Evolutionary conservation across 2,329 filamentous ascomycete genomes (phyloP).

Genomic region (Falciphora oryzae): DNA sequence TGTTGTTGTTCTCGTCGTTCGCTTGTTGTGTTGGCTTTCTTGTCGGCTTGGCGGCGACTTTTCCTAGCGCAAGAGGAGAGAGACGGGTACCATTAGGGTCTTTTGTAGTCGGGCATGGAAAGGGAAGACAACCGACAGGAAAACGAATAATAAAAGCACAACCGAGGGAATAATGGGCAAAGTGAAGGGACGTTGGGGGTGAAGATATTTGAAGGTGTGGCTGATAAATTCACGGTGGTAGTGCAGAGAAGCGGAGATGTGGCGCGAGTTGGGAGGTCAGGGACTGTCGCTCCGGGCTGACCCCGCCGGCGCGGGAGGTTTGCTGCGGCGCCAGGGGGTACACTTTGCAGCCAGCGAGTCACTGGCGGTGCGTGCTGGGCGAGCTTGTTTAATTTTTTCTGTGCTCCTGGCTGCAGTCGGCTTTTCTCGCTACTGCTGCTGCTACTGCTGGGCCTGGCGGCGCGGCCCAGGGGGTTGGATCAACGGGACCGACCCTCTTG

Average conservation of each 20-base stretch:
- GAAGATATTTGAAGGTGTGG: slow-evolving; percentile 4
- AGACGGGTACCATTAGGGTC: no score
- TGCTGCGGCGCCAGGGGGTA: neutral
- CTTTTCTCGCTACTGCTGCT: no score
- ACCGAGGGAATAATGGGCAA: neutral
- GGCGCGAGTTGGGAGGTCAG: neutral
- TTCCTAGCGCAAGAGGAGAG: neutral
- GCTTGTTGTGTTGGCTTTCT: neutral
- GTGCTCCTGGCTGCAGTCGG: no score
- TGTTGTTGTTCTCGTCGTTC: no score
- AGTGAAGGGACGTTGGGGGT: neutral
- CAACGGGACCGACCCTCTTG: no score
- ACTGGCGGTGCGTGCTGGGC: no score
- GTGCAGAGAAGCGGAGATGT: neutral
- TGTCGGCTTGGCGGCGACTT: neutral
- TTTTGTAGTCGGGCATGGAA: no score
- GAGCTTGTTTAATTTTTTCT: neutral
- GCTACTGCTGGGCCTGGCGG: no score
- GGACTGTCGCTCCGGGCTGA: neutral
- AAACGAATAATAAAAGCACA: neutral
- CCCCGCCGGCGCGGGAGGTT: neutral
- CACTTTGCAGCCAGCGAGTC: no score
- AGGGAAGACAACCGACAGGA: neutral
- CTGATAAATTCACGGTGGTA: neutral
- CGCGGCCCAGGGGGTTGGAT: no score